Conservation (phyloP, 768 basidiomycete species). For the Tylopilus subfusipes region DNA sequence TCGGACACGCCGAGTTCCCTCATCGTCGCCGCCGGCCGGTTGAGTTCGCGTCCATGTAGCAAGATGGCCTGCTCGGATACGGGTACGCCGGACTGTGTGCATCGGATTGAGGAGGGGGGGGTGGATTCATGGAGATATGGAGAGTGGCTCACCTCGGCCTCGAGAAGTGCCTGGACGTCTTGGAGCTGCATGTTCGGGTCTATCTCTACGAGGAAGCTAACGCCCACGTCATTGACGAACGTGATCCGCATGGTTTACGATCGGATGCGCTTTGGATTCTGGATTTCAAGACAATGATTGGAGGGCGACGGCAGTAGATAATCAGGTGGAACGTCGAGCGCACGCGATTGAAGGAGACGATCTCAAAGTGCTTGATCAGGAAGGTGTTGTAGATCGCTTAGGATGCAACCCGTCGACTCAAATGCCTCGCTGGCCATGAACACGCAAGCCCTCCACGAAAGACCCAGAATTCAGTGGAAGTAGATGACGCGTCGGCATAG, state of each 20-base stretch:
- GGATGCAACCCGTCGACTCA: not conserved
- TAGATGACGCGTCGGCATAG: constrained; percentile 15
- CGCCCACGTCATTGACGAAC: constrained; percentile 65
- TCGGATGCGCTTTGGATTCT: not conserved
- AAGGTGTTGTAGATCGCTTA: constrained; percentile 17
- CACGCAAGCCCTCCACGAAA: constrained; percentile 21
- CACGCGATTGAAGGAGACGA: not conserved
- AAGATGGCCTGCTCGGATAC: constrained; percentile 69
- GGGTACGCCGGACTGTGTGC: constrained; percentile 69
- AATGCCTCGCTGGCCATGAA: constrained; percentile 9
- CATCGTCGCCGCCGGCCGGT: constrained; percentile 65
- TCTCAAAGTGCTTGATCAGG: constrained; percentile 23
- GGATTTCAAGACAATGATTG: not conserved
- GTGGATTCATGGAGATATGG: not conserved
- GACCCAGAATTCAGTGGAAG: constrained; percentile 22
- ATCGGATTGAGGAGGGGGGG: not conserved
- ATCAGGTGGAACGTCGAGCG: not conserved
- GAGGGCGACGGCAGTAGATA: not conserved
- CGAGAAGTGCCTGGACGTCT: constrained; percentile 90
- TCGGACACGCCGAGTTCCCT: constrained; percentile 55
- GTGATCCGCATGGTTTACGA: constrained; percentile 59
- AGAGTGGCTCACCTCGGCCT: constrained; percentile 76
- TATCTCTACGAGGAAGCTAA: constrained; percentile 71
- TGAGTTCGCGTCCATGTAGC: constrained; percentile 63
- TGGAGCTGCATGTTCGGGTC: constrained; percentile 89